These are phyloP conservation scores for Moniliophthora roreri DNA, from an alignment of 1,284 basidiomycete species.

Conservation along the genomic window DNA sequence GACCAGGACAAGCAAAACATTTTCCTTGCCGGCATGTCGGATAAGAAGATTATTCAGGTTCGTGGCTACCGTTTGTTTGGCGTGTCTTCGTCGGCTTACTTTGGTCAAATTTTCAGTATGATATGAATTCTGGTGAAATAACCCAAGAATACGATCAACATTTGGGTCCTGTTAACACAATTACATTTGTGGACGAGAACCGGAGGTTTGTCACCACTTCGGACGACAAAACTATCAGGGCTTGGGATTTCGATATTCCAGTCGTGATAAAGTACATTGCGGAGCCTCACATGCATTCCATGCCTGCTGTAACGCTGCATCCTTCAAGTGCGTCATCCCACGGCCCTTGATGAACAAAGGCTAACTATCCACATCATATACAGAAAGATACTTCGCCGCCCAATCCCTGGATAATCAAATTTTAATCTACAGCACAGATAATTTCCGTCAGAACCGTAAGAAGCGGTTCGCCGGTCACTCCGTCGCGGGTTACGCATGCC, in stretches of 20 bases:
- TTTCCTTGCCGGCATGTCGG: conserved; percentile 97
- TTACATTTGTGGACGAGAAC: conserved; percentile 97
- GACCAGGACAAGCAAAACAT: conserved; percentile 95
- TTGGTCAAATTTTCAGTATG: conserved; percentile 62
- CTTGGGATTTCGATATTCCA: conserved; percentile 98
- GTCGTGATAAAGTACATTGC: conserved; percentile 99
- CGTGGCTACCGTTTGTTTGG: conserved; percentile 20
- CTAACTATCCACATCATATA: conserved; percentile 50
- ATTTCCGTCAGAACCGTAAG: conserved; percentile 97
- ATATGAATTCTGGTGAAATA: conserved; percentile 90
- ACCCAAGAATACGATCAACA: conserved; percentile 99
- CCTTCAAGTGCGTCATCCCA: conserved; percentile 77
- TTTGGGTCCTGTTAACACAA: conserved; percentile 96
- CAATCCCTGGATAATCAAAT: conserved; percentile 99
- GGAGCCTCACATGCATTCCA: conserved; percentile 99
- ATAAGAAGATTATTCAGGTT: conserved; percentile 98
- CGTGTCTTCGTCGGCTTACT: not conserved
- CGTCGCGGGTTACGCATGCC: conserved; percentile 95
- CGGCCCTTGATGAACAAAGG: not conserved
- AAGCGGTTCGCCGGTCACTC: conserved; percentile 98
- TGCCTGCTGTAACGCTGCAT: conserved; percentile 96
- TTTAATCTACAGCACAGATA: conserved; percentile 93
- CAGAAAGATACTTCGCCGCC: conserved; percentile 87
- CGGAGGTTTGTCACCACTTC: conserved; percentile 97
- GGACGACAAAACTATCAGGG: conserved; percentile 98